A percentile compares a stretch with the other conserved stretches of the same genome.
These are phyloP conservation scores for Cryphonectria parasitica DNA, from an alignment of 2,329 filamentous ascomycete genomes.

Conservation along the genomic window DNA sequence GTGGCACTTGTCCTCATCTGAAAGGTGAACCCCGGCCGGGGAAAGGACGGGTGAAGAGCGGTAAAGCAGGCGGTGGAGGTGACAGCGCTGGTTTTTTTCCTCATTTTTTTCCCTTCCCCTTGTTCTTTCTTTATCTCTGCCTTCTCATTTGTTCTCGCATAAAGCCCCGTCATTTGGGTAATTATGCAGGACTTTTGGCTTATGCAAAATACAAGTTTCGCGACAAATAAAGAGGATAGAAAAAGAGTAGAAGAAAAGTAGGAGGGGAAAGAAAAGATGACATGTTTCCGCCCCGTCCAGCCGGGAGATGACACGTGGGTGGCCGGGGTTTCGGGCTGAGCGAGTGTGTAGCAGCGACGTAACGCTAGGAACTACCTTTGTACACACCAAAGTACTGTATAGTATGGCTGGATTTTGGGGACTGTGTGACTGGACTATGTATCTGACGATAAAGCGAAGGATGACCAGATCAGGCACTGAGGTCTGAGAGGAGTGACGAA, in stretches of 20 bases:
- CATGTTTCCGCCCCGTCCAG: conserved; percentile 6
- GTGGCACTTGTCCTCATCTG: conserved; percentile 2
- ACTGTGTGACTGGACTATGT: not conserved
- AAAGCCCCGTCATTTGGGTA: not conserved
- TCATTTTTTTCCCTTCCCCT: not conserved
- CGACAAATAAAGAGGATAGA: not conserved
- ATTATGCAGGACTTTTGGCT: not conserved
- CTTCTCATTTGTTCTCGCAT: not conserved
- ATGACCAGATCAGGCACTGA: too few relatives aligned
- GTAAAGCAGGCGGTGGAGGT: conserved; percentile 7
- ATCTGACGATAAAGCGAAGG: too few relatives aligned
- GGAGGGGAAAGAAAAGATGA: too few relatives aligned
- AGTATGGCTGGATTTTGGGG: not conserved
- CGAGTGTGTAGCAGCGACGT: conserved; percentile 2
- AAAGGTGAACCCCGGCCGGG: conserved; percentile 6
- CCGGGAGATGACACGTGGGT: conserved; percentile 28
- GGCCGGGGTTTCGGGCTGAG: conserved; percentile 15
- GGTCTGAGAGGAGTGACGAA: too few relatives aligned
- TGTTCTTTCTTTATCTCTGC: not conserved
- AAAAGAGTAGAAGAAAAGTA: not conserved
- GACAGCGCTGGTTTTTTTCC: not conserved
- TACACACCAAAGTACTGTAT: not conserved
- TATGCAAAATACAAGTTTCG: not conserved
- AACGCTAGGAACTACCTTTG: not conserved
- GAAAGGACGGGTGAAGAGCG: conserved; percentile 14